phyloP scores from a whole-genome alignment of 345 rosid species.

The Citropsis articulata region DNA sequence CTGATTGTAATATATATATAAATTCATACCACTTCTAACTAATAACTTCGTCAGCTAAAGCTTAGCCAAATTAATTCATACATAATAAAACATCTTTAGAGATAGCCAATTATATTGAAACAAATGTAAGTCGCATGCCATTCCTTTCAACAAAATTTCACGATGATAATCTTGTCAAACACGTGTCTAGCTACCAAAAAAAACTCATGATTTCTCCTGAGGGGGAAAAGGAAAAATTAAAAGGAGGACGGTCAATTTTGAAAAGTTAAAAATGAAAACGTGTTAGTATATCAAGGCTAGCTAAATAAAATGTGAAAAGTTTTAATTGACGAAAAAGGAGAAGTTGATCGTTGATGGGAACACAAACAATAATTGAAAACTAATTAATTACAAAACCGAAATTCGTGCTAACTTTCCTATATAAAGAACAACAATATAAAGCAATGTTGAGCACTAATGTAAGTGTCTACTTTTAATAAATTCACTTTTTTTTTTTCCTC shows the following conservation, averaged over 20 bases:
- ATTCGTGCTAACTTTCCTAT: neutral
- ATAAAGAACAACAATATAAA: neutral
- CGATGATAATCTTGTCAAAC: neutral
- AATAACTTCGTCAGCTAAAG: neutral
- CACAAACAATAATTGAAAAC: neutral
- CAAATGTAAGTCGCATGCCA: neutral
- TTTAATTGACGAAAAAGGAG: neutral
- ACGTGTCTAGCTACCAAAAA: neutral
- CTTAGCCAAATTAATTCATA: neutral
- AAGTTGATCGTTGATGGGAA: neutral
- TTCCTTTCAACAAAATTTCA: neutral
- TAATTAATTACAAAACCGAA: neutral
- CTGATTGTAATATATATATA: too few relatives aligned
- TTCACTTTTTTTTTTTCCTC: neutral
- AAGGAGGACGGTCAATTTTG: neutral
- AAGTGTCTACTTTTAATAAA: neutral
- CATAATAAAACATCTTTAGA: neutral
- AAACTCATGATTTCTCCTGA: neutral
- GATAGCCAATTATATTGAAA: neutral
- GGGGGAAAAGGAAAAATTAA: neutral
- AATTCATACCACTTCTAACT: too few relatives aligned
- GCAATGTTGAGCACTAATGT: neutral
- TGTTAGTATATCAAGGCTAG: neutral
- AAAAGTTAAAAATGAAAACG: constrained; percentile 1
- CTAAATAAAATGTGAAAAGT: neutral